A percentile compares a stretch with the other conserved stretches of the same genome.
Evolutionary conservation across 768 basidiomycete genomes (phyloP).

Genomic region (Xanthoconium purpureum): DNA sequence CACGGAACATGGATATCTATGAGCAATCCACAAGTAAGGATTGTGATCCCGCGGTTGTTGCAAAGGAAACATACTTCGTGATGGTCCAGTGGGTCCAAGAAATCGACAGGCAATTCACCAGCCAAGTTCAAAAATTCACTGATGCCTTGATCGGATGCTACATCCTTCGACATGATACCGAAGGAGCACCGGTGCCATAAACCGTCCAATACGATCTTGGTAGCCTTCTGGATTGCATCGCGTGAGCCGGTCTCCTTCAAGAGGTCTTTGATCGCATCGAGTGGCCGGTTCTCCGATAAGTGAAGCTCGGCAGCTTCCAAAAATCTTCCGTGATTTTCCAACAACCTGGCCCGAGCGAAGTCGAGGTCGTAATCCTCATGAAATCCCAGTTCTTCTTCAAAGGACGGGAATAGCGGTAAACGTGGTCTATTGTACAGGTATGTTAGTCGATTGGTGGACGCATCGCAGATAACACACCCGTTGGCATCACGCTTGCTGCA

Average conservation of each 20-base stretch:
- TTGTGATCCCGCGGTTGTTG: not conserved
- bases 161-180: slow-evolving; percentile 19
- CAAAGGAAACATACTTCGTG: slow-evolving; percentile 14
- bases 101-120: slow-evolving; percentile 4
- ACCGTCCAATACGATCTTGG: slow-evolving; percentile 38
- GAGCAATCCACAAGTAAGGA: not conserved
- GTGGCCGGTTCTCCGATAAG: slow-evolving; percentile 42
- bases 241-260: slow-evolving; percentile 32
- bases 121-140: slow-evolving; percentile 28
- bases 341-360: slow-evolving; percentile 42
- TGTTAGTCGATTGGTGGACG: not conserved
- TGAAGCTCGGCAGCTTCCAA: slow-evolving; percentile 53
- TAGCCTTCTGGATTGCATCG: slow-evolving; percentile 34
- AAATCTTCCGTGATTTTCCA: slow-evolving; percentile 41
- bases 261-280: slow-evolving; percentile 48
- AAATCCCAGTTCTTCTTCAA: slow-evolving; percentile 55
- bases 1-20: slow-evolving; percentile 33
- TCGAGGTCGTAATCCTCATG: slow-evolving; percentile 54
- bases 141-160: slow-evolving; percentile 2
- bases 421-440: slow-evolving; percentile 37
- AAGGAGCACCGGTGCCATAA: slow-evolving; percentile 49
- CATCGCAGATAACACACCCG: slow-evolving; percentile 12
- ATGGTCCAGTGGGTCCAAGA: slow-evolving; percentile 1
- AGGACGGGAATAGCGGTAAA: slow-evolving; percentile 46
- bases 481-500: slow-evolving; percentile 30